Evolutionary conservation across 163 green algal genomes (phyloP).

Genomic region (Volvox carteri): DNA sequence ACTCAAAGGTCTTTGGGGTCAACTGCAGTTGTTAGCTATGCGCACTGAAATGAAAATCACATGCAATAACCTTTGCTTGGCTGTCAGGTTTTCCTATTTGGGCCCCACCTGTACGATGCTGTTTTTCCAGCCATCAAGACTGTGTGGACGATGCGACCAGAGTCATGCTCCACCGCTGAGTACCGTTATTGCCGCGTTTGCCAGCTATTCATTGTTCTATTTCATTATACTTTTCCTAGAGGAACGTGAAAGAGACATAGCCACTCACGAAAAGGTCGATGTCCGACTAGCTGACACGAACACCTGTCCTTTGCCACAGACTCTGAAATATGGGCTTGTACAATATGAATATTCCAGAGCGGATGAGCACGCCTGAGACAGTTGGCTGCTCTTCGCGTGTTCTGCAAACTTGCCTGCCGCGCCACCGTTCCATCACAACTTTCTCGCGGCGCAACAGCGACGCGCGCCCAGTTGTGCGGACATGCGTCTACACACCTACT

Average conservation of each 20-base stretch:
- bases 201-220: background rate
- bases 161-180: background rate
- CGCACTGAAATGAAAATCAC: background rate
- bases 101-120: background rate
- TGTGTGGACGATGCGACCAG: background rate
- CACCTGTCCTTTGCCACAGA: background rate
- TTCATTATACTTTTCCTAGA: background rate
- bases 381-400: conserved; percentile 41
- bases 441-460: background rate
- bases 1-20: background rate
- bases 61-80: background rate
- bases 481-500: conserved; percentile 42
- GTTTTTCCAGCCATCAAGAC: conserved; percentile 1
- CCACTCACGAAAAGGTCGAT: background rate
- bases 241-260: background rate
- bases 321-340: background rate
- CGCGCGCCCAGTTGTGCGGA: background rate
- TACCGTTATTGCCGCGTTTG: background rate
- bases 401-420: background rate
- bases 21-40: background rate
- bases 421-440: background rate
- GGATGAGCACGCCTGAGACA: conserved; percentile 40
- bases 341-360: conserved; percentile 28
- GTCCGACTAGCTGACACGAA: conserved; percentile 5
- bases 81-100: background rate